These are phyloP conservation scores for Thielaviopsis populi DNA, from an alignment of 2,329 filamentous ascomycete species.

Conservation along the genomic window DNA sequence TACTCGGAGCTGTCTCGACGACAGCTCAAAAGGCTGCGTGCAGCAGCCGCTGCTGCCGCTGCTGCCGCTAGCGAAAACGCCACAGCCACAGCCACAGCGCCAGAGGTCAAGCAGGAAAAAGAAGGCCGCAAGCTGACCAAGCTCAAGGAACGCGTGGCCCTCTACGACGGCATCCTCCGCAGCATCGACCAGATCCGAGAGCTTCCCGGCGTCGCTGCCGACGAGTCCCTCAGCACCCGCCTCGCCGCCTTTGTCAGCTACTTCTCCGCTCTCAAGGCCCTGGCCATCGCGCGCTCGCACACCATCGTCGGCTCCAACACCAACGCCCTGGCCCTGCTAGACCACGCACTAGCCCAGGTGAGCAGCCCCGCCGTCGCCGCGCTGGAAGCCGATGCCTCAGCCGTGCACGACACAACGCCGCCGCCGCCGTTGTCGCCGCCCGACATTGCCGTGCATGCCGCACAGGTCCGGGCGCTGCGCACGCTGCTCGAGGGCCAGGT, in stretches of 20 bases:
- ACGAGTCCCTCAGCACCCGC: slow-evolving; percentile 58
- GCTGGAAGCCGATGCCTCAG: slow-evolving; percentile 21
- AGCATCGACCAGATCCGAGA: slow-evolving; percentile 83
- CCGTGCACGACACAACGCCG: slow-evolving; percentile 22
- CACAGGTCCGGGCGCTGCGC: slow-evolving; percentile 44
- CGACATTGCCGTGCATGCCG: slow-evolving; percentile 50
- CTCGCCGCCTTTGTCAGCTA: slow-evolving; percentile 67
- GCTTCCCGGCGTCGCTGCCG: slow-evolving; percentile 75
- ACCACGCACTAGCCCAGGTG: slow-evolving; percentile 49
- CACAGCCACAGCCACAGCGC: slow-evolving; percentile 22
- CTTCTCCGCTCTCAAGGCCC: slow-evolving; percentile 75
- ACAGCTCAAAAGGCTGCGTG: slow-evolving; percentile 36
- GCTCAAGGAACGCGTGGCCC: slow-evolving; percentile 69
- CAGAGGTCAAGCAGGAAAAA: slow-evolving; percentile 37
- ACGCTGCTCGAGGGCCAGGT: slow-evolving; percentile 54
- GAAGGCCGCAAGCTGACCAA: slow-evolving; percentile 62
- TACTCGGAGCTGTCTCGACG: slow-evolving; percentile 31
- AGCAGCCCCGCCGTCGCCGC: slow-evolving; percentile 37
- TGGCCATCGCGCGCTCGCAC: slow-evolving; percentile 77
- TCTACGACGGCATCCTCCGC: slow-evolving; percentile 84
- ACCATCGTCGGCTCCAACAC: slow-evolving; percentile 53
- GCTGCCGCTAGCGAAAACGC: slow-evolving; percentile 28
- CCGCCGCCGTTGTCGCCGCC: slow-evolving; percentile 32
- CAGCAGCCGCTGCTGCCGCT: slow-evolving; percentile 21
- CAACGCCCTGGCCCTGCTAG: slow-evolving; percentile 74